Base-by-base conservation (phyloP, 2,329 filamentous ascomycete genomes). In the Diaporthe ilicicola region DNA sequence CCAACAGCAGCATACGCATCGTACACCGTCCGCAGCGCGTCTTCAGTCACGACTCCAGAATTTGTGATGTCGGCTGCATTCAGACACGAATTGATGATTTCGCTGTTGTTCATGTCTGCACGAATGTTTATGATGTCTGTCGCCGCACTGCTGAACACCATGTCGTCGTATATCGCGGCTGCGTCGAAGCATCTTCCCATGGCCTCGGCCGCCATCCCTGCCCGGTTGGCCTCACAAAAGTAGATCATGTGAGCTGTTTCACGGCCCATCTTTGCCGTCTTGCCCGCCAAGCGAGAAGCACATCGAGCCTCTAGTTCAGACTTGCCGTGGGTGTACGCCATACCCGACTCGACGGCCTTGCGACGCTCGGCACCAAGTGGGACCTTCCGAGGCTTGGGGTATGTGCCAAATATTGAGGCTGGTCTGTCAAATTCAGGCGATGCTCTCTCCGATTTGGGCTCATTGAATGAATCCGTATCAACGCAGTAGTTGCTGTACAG, bases 111-210 rank as follows among this genome's bases (percentile, higher is more conserved):
- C n/a, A 68, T 50, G 27, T 68, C 65, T n/a, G 65, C 48, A 3
- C 39, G 29, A 17, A 68, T 56, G 27, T 42, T 48, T 13, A 68
- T n/a, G 32, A 68, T 48, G 24, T 68, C 65, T 10, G 65, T 68
- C 6, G 51, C 65, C 1, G 65, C 51, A 37, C 53, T 68, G 22
- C 65, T 59, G 42, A 68, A 59, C 13, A 59, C 65, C 65, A 68
- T 59, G n/a, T 68, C 65, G 17, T 68, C 65, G 10, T 56, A 68
- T n/a, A 68, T 59, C 10, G 65, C 65, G 10, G 51, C 53, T 8
- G 65, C 29, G 22, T 68, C 65, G 29, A 68, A 68, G 42, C 65
- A 55, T 59, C 65, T 48, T 4, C 65, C 65, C 51, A 67, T 68
- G 0, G 65, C 65, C 42, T 68, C 65, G 22, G n/a, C 44, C 29